Conservation (phyloP, 2,329 filamentous ascomycete genomes). For the Arachnopeziza araneosa region DNA sequence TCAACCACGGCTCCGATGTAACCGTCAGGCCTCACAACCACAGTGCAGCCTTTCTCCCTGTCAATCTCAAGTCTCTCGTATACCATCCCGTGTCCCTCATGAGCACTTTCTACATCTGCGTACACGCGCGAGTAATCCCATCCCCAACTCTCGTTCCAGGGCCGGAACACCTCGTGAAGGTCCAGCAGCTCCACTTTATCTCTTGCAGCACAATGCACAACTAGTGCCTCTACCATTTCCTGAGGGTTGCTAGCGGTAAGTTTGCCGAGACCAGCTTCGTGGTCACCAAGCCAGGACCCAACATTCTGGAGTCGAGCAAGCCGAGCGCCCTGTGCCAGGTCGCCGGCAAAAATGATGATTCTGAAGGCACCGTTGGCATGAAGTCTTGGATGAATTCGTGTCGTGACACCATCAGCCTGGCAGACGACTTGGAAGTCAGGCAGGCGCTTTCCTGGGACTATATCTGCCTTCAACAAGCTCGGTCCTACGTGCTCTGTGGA, state of each 20-base stretch:
- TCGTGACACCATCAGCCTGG: constrained; percentile 25
- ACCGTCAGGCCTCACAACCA: constrained; percentile 66
- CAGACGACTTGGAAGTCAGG: constrained; percentile 22
- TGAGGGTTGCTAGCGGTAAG: constrained; percentile 46
- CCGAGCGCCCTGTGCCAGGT: constrained; percentile 41
- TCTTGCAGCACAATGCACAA: constrained; percentile 37
- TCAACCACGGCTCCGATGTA: constrained; percentile 58
- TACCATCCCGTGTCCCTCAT: constrained; percentile 37
- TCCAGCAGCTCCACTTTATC: constrained; percentile 55
- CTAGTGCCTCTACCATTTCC: background rate
- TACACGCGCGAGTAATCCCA: background rate
- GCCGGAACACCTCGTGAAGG: constrained; percentile 37
- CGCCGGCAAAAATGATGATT: constrained; percentile 3
- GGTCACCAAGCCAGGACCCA: constrained; percentile 43
- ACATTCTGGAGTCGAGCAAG: constrained; percentile 55
- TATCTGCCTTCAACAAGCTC: background rate
- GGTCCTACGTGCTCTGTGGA: background rate
- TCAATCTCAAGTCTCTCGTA: constrained; percentile 67
- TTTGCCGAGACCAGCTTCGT: constrained; percentile 9
- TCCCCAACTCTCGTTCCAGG: background rate
- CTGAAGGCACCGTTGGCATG: background rate
- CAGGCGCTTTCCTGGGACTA: constrained; percentile 19
- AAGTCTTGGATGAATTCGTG: constrained; percentile 27
- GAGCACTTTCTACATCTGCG: background rate
- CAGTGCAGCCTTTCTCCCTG: constrained; percentile 46